A percentile compares a stretch with the other conserved stretches of the same genome.
Evolutionary conservation across 106 monocot genomes (phyloP).

Genomic region (Apostasia shenzhenica): DNA sequence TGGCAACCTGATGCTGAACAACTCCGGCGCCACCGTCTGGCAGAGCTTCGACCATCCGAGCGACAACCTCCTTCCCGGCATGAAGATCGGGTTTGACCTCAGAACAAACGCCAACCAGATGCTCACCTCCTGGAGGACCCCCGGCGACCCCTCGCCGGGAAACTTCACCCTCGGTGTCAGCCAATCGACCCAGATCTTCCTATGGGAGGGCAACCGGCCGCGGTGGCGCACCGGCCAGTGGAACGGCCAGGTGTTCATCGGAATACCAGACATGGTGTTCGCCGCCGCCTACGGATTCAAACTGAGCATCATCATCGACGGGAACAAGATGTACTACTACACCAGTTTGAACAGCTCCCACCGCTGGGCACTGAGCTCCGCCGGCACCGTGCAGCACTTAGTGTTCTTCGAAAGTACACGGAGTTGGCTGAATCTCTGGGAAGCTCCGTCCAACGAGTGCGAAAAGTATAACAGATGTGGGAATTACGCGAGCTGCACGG

Average conservation of each 20-base stretch:
- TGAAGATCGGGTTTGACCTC: background rate
- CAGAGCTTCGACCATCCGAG: conserved; percentile 9
- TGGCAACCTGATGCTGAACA: conserved; percentile 26
- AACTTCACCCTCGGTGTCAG: conserved; percentile 11
- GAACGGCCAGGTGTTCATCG: conserved; percentile 21
- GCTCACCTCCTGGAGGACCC: conserved; percentile 17
- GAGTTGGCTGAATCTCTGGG: conserved; percentile 18
- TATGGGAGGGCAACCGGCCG: conserved; percentile 16
- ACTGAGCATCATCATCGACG: conserved; percentile 11
- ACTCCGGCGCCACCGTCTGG: background rate
- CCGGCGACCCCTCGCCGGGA: conserved; percentile 12
- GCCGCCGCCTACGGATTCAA: conserved; percentile 18
- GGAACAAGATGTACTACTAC: conserved; percentile 16
- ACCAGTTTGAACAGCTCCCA: conserved; percentile 11
- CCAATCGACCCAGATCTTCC: conserved; percentile 13
- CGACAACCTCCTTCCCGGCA: background rate
- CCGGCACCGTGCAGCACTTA: conserved; percentile 19
- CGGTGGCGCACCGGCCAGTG: conserved; percentile 21
- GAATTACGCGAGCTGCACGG: conserved; percentile 18
- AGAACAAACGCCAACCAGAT: background rate
- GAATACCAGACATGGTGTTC: conserved; percentile 14
- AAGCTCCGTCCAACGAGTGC: conserved; percentile 21
- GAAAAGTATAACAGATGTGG: conserved; percentile 36
- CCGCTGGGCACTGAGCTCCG: conserved; percentile 6
- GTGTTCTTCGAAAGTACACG: conserved; percentile 7